These are phyloP conservation scores for Xylaria sp. DNA, from an alignment of 2,329 filamentous ascomycete genomes.

Conservation along the genomic window DNA sequence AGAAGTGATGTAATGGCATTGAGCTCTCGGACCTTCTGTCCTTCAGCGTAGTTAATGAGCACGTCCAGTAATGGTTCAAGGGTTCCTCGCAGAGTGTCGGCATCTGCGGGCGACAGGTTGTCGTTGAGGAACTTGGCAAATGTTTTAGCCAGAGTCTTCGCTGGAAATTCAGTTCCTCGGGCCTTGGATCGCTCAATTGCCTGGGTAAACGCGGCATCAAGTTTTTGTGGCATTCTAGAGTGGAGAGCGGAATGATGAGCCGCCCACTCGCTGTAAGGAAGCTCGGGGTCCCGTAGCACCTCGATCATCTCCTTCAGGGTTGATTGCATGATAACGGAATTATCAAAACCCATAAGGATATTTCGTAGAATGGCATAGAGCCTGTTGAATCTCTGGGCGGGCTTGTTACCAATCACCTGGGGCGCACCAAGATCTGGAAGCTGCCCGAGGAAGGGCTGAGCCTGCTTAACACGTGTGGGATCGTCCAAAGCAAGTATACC, in stretches of 20 bases:
- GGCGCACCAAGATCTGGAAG: slow-evolving; percentile 88
- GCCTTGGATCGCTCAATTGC: slow-evolving; percentile 85
- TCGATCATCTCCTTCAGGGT: slow-evolving; percentile 90
- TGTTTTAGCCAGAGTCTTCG: slow-evolving; percentile 85
- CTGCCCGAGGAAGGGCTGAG: slow-evolving; percentile 90
- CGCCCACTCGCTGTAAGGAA: slow-evolving; percentile 97
- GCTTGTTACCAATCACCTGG: slow-evolving; percentile 89
- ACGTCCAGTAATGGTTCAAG: slow-evolving; percentile 82
- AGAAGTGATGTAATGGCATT: slow-evolving; percentile 82
- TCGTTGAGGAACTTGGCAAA: slow-evolving; percentile 91
- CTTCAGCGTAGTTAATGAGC: slow-evolving; percentile 83
- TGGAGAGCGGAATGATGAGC: slow-evolving; percentile 97
- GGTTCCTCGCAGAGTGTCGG: slow-evolving; percentile 75
- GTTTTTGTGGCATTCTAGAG: slow-evolving; percentile 94
- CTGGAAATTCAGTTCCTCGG: slow-evolving; percentile 88
- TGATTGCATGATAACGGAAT: slow-evolving; percentile 92
- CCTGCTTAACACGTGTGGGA: slow-evolving; percentile 95
- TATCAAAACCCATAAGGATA: slow-evolving; percentile 94
- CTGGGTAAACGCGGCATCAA: slow-evolving; percentile 83
- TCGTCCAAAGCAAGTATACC: slow-evolving; percentile 96
- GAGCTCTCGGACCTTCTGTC: slow-evolving; percentile 91
- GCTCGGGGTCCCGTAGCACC: slow-evolving; percentile 86
- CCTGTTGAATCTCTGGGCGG: slow-evolving; percentile 85
- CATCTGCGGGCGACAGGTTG: slow-evolving; percentile 78
- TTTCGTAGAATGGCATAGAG: slow-evolving; percentile 83